A percentile compares a stretch with the other conserved stretches of the same genome.
Evolutionary conservation across 768 basidiomycete species (phyloP).

Genomic region (Rhodosporidiobolus odoratus): DNA sequence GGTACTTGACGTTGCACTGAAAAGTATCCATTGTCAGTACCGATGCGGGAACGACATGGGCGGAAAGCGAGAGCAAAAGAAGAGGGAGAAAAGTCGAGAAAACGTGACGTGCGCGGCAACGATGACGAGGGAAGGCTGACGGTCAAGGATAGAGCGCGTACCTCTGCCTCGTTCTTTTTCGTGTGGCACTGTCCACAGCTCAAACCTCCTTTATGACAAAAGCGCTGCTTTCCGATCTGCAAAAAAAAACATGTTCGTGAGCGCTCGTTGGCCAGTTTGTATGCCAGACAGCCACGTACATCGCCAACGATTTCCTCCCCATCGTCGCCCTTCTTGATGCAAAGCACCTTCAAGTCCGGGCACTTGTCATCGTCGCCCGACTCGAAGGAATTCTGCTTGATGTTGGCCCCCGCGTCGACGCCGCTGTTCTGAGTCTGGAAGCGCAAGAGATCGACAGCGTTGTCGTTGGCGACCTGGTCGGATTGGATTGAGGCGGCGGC

Average conservation of each 20-base stretch:
- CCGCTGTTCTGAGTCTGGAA: not conserved
- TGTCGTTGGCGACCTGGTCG: not conserved
- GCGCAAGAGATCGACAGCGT: constrained; percentile 14
- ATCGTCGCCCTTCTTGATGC: constrained; percentile 24
- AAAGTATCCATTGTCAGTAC: too few species aligned
- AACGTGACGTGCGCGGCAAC: not conserved
- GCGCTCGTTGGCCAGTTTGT: too few species aligned
- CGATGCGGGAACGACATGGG: too few species aligned
- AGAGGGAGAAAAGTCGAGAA: not conserved
- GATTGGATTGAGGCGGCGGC: not conserved
- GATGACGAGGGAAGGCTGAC: too few species aligned
- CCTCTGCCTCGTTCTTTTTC: constrained; percentile 18
- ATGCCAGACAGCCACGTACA: constrained; percentile 14
- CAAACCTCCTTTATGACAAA: constrained; percentile 11
- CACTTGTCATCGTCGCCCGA: constrained; percentile 23
- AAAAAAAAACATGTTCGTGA: too few species aligned
- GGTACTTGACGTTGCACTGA: constrained; percentile 35
- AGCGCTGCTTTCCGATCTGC: constrained; percentile 33
- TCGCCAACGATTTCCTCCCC: constrained; percentile 24
- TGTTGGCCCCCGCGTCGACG: not conserved
- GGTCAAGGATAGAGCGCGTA: not conserved
- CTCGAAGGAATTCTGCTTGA: too few species aligned
- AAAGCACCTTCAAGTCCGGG: constrained; percentile 26
- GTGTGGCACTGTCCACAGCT: constrained; percentile 23
- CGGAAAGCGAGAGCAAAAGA: not conserved